Percentiles rank a stretch among this genome's conserved stretches.
Conservation (phyloP, 2,329 filamentous ascomycete species). For the Penicillium paneum region DNA sequence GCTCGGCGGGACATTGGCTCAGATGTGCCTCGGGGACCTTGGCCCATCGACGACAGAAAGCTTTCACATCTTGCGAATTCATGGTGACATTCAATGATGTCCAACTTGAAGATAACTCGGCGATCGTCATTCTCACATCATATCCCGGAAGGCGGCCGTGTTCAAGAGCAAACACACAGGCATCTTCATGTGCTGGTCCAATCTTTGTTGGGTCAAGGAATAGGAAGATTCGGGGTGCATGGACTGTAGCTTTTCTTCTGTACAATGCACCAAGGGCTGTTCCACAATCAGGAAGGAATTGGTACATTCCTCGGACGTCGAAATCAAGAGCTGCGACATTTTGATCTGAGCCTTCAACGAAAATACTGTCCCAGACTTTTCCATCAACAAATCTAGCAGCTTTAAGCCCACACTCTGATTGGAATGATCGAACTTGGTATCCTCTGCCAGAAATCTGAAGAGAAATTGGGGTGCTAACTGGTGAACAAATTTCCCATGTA, state of each 20-base stretch:
- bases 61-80: constrained; percentile 19
- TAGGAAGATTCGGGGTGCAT: constrained; percentile 47
- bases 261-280: constrained; percentile 57
- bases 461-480: constrained; percentile 34
- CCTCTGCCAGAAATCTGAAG: constrained; percentile 39
- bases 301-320: constrained; percentile 52
- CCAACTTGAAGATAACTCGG: constrained; percentile 48
- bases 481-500: constrained; percentile 46
- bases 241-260: constrained; percentile 33
- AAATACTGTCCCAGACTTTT: constrained; percentile 45
- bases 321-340: constrained; percentile 29
- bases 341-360: constrained; percentile 36
- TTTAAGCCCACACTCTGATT: constrained; percentile 41
- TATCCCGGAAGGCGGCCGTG: constrained; percentile 47
- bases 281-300: constrained; percentile 54
- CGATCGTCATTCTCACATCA: constrained; percentile 47
- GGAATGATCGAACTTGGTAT: constrained; percentile 36
- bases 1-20: constrained; percentile 14
- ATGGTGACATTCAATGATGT: constrained; percentile 32
- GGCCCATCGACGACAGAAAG: constrained; percentile 33
- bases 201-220: constrained; percentile 57
- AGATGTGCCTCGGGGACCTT: constrained; percentile 23
- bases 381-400: constrained; percentile 38
- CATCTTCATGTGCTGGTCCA: constrained; percentile 48
- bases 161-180: constrained; percentile 56